Evolutionary conservation across 495 filamentous ascomycete species (phyloP).

Genomic region (Cercophora sp.): DNA sequence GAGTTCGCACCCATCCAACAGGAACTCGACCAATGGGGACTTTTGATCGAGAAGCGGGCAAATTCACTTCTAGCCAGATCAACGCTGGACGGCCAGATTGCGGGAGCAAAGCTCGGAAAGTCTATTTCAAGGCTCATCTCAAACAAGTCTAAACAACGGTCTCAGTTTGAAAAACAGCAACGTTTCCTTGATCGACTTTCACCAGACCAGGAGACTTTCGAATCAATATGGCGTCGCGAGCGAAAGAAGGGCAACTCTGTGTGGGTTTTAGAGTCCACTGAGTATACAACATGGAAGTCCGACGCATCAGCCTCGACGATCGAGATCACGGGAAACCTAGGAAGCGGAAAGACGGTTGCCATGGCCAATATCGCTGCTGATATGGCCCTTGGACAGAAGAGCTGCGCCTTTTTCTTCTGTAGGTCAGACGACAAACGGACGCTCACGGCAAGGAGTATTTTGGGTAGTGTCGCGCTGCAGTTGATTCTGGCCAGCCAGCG

Average conservation of each 20-base stretch:
- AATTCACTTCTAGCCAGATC: not conserved
- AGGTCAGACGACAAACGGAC: constrained; percentile 1
- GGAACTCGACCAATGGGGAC: not conserved
- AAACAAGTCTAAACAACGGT: not conserved
- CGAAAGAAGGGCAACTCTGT: not conserved
- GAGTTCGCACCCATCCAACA: constrained; percentile 1
- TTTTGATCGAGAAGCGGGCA: constrained; percentile 1
- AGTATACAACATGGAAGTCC: not conserved
- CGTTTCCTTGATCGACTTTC: not conserved
- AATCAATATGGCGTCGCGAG: constrained; percentile 2
- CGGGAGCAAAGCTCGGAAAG: not conserved
- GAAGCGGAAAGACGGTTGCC: constrained; percentile 9
- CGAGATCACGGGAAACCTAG: not conserved
- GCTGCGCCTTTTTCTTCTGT: constrained; percentile 1
- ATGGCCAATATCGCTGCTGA: not conserved
- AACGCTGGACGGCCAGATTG: not conserved
- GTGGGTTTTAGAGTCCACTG: not conserved
- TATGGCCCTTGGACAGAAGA: not conserved
- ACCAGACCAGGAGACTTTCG: not conserved
- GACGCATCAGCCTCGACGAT: not conserved
- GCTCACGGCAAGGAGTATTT: not conserved
- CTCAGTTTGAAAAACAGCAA: not conserved
- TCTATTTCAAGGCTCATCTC: not conserved
- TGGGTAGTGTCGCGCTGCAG: constrained; percentile 6
- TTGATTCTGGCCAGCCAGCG: not conserved